Percentiles rank a stretch among this genome's conserved stretches.
These are phyloP conservation scores for Planoprotostelium fungivorum DNA, from an alignment of 78 protist species.

Conservation along the genomic window DNA sequence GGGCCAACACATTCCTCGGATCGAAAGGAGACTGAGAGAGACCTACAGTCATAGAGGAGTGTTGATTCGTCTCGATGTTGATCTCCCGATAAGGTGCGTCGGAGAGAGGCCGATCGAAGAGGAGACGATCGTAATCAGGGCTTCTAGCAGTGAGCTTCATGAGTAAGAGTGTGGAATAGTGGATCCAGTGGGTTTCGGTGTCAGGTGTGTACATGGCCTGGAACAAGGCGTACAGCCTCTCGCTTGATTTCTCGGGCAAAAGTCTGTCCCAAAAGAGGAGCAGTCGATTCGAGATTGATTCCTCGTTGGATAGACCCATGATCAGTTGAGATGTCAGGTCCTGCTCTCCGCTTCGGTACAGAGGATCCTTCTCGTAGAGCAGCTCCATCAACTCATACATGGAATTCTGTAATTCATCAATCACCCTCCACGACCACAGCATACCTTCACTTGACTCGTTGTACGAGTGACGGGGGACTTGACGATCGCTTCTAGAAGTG, in stretches of 20 bases:
- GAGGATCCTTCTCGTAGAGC: not conserved
- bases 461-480: not conserved
- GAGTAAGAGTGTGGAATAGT: constrained; percentile 25
- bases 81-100: constrained; percentile 31
- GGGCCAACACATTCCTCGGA: not conserved
- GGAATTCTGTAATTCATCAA: not conserved
- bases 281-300: constrained; percentile 22
- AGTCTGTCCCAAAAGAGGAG: constrained; percentile 57
- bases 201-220: constrained; percentile 36
- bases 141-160: constrained; percentile 28
- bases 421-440: too few relatives aligned
- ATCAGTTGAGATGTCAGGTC: constrained; percentile 12
- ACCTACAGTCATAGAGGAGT: not conserved
- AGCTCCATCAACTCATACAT: not conserved
- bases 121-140: constrained; percentile 22
- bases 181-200: constrained; percentile 61
- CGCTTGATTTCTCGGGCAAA: constrained; percentile 3
- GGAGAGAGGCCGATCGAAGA: constrained; percentile 64
- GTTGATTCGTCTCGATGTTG: not conserved
- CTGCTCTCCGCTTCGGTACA: not conserved
- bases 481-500: not conserved
- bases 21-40: not conserved
- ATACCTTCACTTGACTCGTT: too few relatives aligned
- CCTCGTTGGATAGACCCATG: constrained; percentile 40
- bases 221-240: constrained; percentile 17